Conservation (phyloP, 164 flowering plant species). For the Akebia trifoliata region DNA sequence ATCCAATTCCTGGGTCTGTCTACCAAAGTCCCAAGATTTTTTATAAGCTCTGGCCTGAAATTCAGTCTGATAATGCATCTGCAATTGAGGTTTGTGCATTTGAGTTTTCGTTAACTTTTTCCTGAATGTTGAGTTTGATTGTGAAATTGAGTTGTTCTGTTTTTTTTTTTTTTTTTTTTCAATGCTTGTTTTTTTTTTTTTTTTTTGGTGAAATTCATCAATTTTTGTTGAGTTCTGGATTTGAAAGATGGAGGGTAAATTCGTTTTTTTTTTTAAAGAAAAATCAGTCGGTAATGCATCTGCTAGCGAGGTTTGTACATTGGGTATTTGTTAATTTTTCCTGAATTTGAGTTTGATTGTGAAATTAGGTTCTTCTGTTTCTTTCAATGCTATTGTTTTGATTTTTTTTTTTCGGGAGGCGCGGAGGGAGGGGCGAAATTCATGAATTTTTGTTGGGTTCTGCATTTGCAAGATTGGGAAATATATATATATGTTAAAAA, state of each 20-base stretch:
- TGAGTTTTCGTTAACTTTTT: neutral
- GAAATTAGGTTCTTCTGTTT: neutral
- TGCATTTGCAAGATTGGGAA: too few relatives aligned
- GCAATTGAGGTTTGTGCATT: conserved; percentile 45
- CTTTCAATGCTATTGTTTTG: neutral
- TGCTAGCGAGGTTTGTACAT: neutral
- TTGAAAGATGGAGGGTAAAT: neutral
- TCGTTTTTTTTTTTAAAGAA: neutral
- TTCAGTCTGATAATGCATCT: conserved; percentile 52
- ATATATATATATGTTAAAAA: too few relatives aligned
- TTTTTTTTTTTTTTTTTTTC: neutral
- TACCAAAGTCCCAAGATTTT: conserved; percentile 67
- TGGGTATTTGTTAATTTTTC: too few relatives aligned
- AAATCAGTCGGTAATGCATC: neutral
- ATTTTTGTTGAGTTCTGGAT: neutral
- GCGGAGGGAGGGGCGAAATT: too few relatives aligned
- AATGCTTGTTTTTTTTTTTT: neutral
- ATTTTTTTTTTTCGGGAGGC: too few relatives aligned
- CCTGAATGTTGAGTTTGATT: neutral
- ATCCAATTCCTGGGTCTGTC: conserved; percentile 61
- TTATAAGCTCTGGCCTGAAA: conserved; percentile 51
- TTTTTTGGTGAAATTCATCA: neutral
- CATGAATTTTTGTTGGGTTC: too few relatives aligned
- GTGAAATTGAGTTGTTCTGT: neutral
- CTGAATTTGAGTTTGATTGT: too few relatives aligned